Evolutionary conservation across 805 yeast species (phyloP).

Genomic region (Isabelozyma rhagii): DNA sequence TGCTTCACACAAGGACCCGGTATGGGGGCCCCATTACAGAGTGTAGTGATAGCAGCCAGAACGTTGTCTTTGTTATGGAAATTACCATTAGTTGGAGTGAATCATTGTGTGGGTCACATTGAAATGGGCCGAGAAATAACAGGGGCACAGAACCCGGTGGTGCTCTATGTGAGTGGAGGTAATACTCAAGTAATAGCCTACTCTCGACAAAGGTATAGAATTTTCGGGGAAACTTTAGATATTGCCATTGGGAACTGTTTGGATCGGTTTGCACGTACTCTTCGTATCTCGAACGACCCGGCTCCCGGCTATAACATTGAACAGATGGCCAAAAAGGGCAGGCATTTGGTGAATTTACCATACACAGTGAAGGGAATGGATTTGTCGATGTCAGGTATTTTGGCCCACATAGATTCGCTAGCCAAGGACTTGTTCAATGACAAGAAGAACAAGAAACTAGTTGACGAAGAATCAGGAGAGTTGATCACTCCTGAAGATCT

Average conservation of each 20-base stretch:
- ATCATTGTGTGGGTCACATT: slow-evolving; percentile 96
- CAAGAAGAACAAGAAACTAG: slow-evolving; percentile 36
- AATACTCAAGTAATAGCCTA: slow-evolving; percentile 98
- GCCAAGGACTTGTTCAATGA: slow-evolving; percentile 66
- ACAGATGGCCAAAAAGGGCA: slow-evolving; percentile 77
- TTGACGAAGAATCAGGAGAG: slow-evolving; percentile 44
- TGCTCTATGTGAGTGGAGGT: slow-evolving; percentile 95
- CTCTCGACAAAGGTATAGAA: slow-evolving; percentile 87
- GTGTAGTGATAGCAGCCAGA: slow-evolving; percentile 90
- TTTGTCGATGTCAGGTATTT: slow-evolving; percentile 90
- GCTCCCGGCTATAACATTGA: slow-evolving; percentile 98
- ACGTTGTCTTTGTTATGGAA: slow-evolving; percentile 77
- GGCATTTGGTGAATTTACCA: slow-evolving; percentile 70
- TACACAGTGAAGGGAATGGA: slow-evolving; percentile 99
- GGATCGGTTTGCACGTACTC: slow-evolving; percentile 91
- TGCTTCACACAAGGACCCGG: slow-evolving; percentile 99
- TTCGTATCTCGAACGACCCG: slow-evolving; percentile 87
- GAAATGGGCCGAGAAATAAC: slow-evolving; percentile 99
- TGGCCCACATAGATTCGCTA: slow-evolving; percentile 77
- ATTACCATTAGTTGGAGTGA: slow-evolving; percentile 88
- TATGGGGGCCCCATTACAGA: slow-evolving; percentile 97
- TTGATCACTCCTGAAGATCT: slow-evolving; percentile 77
- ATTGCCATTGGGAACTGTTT: slow-evolving; percentile 97
- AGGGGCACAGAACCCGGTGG: slow-evolving; percentile 97
- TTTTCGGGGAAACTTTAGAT: slow-evolving; percentile 98